These are phyloP conservation scores for Dothiorella sarmentorum DNA, from an alignment of 2,329 filamentous ascomycete species.

Conservation along the genomic window DNA sequence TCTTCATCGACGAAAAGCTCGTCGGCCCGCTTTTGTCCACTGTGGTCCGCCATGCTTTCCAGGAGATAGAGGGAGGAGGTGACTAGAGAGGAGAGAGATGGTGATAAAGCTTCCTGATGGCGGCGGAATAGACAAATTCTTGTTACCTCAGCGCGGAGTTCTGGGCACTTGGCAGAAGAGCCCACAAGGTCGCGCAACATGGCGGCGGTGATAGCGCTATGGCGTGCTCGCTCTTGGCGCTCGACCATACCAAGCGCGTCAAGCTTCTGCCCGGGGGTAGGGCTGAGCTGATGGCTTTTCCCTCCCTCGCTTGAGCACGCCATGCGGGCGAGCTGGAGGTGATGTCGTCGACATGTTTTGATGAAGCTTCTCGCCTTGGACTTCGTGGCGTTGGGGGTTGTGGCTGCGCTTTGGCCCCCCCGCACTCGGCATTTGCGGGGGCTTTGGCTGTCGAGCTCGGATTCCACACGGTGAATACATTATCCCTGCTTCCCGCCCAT, in stretches of 20 bases:
- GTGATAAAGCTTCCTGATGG: neutral
- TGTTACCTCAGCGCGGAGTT: neutral
- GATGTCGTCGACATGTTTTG: too few species aligned
- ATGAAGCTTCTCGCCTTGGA: neutral
- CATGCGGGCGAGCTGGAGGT: neutral
- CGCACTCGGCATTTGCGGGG: neutral
- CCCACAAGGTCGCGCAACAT: neutral
- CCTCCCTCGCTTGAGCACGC: neutral
- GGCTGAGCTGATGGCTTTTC: neutral
- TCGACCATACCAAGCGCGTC: neutral
- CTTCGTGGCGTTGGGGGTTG: neutral
- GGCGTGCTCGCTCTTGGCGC: slow-evolving; percentile 10
- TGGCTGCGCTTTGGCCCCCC: neutral
- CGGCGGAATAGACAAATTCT: neutral
- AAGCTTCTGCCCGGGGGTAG: neutral
- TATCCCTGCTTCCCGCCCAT: neutral
- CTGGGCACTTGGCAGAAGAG: slow-evolving; percentile 11
- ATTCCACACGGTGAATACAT: neutral
- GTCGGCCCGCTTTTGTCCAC: neutral
- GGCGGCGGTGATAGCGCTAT: slow-evolving; percentile 10
- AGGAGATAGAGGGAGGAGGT: neutral
- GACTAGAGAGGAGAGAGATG: neutral
- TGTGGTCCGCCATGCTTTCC: neutral
- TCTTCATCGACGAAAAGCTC: neutral
- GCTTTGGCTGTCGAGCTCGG: neutral